Evolutionary conservation across 306 rosid genomes (phyloP).

Genomic region (Amphicarpaea edgeworthii): DNA sequence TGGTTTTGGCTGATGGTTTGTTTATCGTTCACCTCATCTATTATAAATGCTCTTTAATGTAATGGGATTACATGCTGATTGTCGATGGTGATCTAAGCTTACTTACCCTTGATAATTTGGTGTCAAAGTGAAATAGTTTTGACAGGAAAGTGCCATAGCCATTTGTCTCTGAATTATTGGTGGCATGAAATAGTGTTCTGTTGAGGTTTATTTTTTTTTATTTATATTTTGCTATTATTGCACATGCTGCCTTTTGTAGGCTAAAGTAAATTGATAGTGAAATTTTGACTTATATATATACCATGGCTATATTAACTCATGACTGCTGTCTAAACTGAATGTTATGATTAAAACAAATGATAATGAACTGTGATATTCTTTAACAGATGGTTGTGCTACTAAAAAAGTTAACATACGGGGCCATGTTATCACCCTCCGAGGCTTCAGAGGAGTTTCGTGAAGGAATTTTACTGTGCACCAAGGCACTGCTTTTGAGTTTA

Average conservation of each 20-base stretch:
- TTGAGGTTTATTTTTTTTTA: background rate
- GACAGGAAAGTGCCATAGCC: constrained; percentile 2
- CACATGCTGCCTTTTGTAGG: background rate
- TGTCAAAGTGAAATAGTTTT: constrained; percentile 12
- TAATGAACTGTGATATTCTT: constrained; percentile 44
- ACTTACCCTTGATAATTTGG: constrained; percentile 1
- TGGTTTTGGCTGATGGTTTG: constrained; percentile 33
- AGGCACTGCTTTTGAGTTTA: constrained; percentile 71
- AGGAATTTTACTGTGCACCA: constrained; percentile 85
- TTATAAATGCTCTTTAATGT: constrained; percentile 4
- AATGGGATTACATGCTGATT: constrained; percentile 16
- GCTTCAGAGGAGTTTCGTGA: constrained; percentile 99
- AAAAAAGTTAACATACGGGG: constrained; percentile 92
- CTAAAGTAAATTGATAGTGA: constrained; percentile 2
- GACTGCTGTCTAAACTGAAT: constrained; percentile 40
- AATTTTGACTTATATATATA: background rate
- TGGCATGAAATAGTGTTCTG: constrained; percentile 4
- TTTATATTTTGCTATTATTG: background rate
- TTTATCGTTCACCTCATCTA: constrained; percentile 11
- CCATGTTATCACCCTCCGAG: constrained; percentile 81
- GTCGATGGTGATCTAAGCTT: constrained; percentile 24
- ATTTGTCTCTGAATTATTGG: constrained; percentile 5
- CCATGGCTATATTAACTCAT: constrained; percentile 4
- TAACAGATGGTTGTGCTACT: constrained; percentile 90
- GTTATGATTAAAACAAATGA: constrained; percentile 8